Base-by-base conservation (phyloP, 495 filamentous ascomycete species). In the Platismatia glauca region DNA sequence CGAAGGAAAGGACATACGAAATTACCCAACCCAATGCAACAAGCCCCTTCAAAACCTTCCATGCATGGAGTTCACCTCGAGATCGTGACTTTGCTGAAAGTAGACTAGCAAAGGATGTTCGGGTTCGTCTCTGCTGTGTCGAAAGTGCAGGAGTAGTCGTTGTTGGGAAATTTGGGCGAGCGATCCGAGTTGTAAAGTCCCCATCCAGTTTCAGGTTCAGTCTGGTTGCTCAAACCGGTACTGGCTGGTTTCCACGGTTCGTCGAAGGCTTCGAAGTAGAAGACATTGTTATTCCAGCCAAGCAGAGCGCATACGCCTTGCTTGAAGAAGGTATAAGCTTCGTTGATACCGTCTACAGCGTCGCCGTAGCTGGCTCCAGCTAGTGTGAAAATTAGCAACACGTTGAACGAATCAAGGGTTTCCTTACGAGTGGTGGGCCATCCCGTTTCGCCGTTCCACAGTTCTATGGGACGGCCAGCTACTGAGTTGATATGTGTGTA, bases 181-280 rank as follows among this genome's bases (percentile, higher is more conserved):
- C 86, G 78, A 64, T 86, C 79, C 2, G 76, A 78, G 31, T 79
- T 85, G 79, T 82, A 88, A 9, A 87, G 82, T 68, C 89, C 89
- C 89, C 89, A 93, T 69, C 88, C 83, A 56, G 81, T 86, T 82
- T 93, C 89, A 67, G 88, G 81, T 67, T 76, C 79, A n/a, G 75
- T 66, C 70, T 78, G 67, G 60, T 89, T 89, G 71, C 86, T 84
- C 70, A 89, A 83, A 64, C 87, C 87, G 65, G 81, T 76, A 70
- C 81, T 83, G 33, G 77, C 70, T 61, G 87, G 87, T 85, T 93
- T 93, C 84, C 86, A 90, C 62, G 82, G 75, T 83, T 90, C 87
- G 67, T 89, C 86, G 70, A 89, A 91, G 53, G 89, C 89, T 80
- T 91, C 89, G 68, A 92, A 92, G 73, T 84, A 88, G 78, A 91